Base-by-base conservation (phyloP, 257 asterid genomes). In the Ilex aquifolium region DNA sequence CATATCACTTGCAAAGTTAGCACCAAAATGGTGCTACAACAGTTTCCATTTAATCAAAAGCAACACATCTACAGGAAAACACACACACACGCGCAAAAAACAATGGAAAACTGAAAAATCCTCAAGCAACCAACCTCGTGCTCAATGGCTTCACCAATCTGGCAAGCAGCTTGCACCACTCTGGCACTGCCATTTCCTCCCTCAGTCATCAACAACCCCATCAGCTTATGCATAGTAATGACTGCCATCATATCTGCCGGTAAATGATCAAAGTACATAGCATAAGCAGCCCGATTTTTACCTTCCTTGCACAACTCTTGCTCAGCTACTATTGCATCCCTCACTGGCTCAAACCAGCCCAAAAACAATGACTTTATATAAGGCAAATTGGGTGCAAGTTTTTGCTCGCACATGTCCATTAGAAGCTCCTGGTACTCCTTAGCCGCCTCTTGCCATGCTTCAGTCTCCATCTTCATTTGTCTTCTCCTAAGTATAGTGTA, bases 201-300 rank as follows among this genome's bases (percentile, higher is more conserved):
- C 52, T 95, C 97, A 13, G 88, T 76, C 99, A 89, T 85, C 80
- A 92, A 66, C 82, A 92, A 56, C 8, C 77, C 96, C 94, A 92
- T 80, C 84, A 92, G 69, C 77, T 87, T 92, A 71, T 92, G 99
- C 97, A 92, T 92, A 0, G 96, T 83, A 62, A 92, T 87, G 70
- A 92, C 99, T 1, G 99, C 90, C 95, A 89, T 92, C 97, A 83
- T 92, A 57, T 79, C 97, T 4, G 97, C 91, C 6, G 99, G 99
- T 78, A 92, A 79, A 12, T 59, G 82, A 70, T 81, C 79, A 77
- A 92, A 80, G 62, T 74, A 66, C 0, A 85, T 81, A 0, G 93
- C 95, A 74, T 89, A 81, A 0, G 83, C 80, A 8, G 60, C 60
- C 1, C 84, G 82, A 44, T 65, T 74, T 69, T 77, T 85, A 50